Evolutionary conservation across 2,329 filamentous ascomycete species (phyloP).

Genomic region (Colletotrichum kahawae): DNA sequence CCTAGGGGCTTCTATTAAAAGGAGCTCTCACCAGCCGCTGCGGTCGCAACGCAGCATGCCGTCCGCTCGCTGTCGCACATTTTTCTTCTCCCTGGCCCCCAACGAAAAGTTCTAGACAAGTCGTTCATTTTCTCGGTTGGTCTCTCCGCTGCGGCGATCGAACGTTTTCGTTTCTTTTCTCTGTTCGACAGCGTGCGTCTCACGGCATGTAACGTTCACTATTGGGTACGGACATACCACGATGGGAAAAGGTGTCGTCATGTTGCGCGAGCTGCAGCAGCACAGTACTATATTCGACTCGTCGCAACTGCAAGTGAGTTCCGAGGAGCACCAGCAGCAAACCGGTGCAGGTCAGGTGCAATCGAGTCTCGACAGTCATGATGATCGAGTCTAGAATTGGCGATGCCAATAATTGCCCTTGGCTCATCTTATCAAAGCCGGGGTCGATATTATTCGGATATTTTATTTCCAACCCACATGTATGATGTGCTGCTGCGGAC

Average conservation of each 20-base stretch:
- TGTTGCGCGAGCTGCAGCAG: not conserved
- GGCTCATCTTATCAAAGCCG: not conserved
- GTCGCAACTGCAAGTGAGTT: not conserved
- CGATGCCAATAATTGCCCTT: not conserved
- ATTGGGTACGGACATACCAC: not conserved
- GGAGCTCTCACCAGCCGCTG: not conserved
- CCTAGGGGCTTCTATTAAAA: not conserved
- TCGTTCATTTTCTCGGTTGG: not conserved
- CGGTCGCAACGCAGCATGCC: not conserved
- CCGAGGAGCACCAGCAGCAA: not conserved
- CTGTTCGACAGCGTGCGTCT: not conserved
- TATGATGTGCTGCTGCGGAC: constrained; percentile 1
- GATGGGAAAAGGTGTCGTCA: not conserved
- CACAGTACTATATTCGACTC: not conserved
- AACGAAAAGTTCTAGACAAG: not conserved
- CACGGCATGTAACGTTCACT: not conserved
- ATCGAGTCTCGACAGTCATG: not conserved
- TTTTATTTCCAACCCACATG: not conserved
- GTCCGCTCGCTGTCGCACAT: not conserved
- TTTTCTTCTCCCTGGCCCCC: not conserved
- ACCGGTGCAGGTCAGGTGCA: not conserved
- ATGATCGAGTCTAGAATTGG: not conserved
- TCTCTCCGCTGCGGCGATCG: not conserved
- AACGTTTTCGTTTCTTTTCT: not conserved
- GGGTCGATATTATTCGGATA: constrained; percentile 14